phyloP scores from a whole-genome alignment of 768 basidiomycete species.

The Tylopilus plumbeoviolaceoides region DNA sequence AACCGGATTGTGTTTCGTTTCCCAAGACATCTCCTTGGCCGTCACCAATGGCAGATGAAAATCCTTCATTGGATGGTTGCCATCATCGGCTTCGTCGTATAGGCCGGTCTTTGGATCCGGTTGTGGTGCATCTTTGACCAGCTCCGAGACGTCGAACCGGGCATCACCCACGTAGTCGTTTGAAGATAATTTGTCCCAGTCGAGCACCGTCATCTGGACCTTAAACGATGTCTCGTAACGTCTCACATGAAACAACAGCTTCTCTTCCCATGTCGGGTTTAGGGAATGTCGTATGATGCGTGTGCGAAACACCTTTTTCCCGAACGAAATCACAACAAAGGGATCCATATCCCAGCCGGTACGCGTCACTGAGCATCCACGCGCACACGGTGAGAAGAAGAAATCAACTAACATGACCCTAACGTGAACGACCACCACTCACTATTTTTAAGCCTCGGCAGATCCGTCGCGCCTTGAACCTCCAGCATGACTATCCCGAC shows the following conservation, averaged over 20 bases:
- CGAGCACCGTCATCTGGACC: constrained; percentile 78
- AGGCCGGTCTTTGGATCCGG: constrained; percentile 54
- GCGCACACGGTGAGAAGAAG: background rate
- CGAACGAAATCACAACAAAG: constrained; percentile 93
- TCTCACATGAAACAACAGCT: constrained; percentile 91
- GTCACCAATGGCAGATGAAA: constrained; percentile 62
- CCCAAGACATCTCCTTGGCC: constrained; percentile 65
- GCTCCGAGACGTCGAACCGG: constrained; percentile 62
- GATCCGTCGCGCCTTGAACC: constrained; percentile 75
- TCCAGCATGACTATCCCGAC: constrained; percentile 97
- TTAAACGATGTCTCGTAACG: constrained; percentile 78
- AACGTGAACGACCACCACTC: constrained; percentile 28
- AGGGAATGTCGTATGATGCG: constrained; percentile 79
- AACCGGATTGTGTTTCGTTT: constrained; percentile 64
- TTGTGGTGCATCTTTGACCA: constrained; percentile 64
- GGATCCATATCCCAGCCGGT: constrained; percentile 97
- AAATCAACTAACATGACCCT: background rate
- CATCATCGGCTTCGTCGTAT: constrained; percentile 34
- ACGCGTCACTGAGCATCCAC: constrained; percentile 59
- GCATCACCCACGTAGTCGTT: constrained; percentile 90
- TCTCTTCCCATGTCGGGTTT: constrained; percentile 93
- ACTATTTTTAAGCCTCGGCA: constrained; percentile 88
- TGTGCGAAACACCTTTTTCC: constrained; percentile 95
- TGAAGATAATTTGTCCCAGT: constrained; percentile 92
- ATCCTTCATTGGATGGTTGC: constrained; percentile 58